Evolutionary conservation across 148 eudicot genomes (phyloP).

Genomic region (Chenopodium berlandieri): DNA sequence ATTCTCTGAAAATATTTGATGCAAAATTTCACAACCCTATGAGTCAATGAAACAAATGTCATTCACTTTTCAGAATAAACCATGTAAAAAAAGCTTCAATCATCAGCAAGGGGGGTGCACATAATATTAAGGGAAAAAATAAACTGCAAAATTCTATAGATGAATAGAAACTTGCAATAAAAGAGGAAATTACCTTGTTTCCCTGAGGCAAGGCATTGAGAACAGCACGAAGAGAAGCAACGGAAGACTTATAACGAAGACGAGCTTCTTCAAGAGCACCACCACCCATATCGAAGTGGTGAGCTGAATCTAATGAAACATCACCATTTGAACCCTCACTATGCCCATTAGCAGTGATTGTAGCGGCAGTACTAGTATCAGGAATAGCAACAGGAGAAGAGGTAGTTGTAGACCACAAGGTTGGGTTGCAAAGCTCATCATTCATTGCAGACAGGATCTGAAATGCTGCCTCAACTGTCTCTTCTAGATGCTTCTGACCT

Average conservation of each 20-base stretch:
- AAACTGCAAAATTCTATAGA: background rate
- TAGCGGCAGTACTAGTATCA: background rate
- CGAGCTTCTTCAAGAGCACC: constrained; percentile 87
- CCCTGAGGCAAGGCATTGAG: constrained; percentile 60
- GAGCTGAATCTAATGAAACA: constrained; percentile 43
- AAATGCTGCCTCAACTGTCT: constrained; percentile 75
- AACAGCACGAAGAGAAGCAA: constrained; percentile 60
- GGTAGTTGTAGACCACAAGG: constrained; percentile 61
- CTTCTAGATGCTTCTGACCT: constrained; percentile 78
- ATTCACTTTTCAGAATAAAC: background rate
- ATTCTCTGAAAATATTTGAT: background rate
- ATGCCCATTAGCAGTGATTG: constrained; percentile 20
- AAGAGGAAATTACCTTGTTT: constrained; percentile 37
- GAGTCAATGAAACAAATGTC: background rate
- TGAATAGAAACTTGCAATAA: background rate
- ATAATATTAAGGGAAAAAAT: background rate
- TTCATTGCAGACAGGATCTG: constrained; percentile 86
- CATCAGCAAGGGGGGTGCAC: background rate
- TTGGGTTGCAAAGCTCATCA: constrained; percentile 87
- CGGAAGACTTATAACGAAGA: constrained; percentile 65
- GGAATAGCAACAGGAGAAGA: constrained; percentile 6
- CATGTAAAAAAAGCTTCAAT: background rate
- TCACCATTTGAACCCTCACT: constrained; percentile 39
- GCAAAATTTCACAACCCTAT: background rate
- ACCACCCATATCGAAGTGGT: constrained; percentile 73